These are phyloP conservation scores for Cunninghamia lanceolata DNA, from an alignment of 75 land plant genomes.

Conservation along the genomic window DNA sequence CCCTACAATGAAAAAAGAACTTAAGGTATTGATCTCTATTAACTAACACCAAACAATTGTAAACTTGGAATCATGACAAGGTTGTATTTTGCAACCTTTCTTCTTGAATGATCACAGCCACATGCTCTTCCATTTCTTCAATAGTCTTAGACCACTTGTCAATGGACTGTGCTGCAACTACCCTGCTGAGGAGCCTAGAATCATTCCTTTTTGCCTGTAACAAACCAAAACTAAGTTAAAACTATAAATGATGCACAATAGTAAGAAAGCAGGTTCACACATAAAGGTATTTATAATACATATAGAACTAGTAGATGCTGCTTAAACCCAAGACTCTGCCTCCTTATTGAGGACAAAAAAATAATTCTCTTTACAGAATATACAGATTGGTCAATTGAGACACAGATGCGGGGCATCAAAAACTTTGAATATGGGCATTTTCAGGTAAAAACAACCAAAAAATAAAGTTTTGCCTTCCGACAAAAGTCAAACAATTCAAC, in stretches of 20 bases:
- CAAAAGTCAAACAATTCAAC: neutral
- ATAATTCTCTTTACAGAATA: neutral
- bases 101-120: slow-evolving; percentile 67
- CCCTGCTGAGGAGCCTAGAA: slow-evolving; percentile 73
- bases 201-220: slow-evolving; percentile 79
- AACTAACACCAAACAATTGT: neutral
- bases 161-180: slow-evolving; percentile 76
- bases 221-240: neutral
- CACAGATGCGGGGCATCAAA: neutral
- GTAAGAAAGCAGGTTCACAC: neutral
- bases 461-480: neutral
- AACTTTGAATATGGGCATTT: neutral
- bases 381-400: neutral
- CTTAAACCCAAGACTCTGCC: neutral
- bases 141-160: slow-evolving; percentile 71
- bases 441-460: neutral
- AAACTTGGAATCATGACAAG: neutral
- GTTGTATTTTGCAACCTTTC: slow-evolving; percentile 52
- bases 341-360: neutral
- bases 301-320: neutral
- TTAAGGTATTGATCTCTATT: neutral
- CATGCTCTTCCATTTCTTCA: slow-evolving; percentile 86
- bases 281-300: neutral
- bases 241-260: neutral
- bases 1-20: slow-evolving; percentile 42